Evolutionary conservation across 257 asterid genomes (phyloP).

Genomic region (Capsicum baccatum): DNA sequence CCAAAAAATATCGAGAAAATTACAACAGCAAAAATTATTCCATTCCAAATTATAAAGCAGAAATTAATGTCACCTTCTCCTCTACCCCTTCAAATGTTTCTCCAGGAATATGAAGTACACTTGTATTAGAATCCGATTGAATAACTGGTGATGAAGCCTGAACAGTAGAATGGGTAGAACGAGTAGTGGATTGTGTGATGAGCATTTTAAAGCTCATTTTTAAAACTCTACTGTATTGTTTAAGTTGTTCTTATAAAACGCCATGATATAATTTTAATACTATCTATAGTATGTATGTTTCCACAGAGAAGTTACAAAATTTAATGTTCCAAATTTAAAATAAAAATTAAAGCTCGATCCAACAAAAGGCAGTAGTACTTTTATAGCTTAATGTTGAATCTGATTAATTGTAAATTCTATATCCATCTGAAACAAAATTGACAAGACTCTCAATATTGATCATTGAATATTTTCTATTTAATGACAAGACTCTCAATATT

Average conservation of each 20-base stretch:
- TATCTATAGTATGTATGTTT: not conserved
- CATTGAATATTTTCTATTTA: too few species aligned
- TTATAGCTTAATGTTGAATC: not conserved
- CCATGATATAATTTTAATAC: not conserved
- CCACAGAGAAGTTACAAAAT: not conserved
- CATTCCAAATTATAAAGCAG: not conserved
- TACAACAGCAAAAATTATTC: not conserved
- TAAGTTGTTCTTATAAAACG: not conserved
- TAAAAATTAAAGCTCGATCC: not conserved
- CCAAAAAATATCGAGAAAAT: not conserved
- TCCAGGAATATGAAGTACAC: slow-evolving; percentile 26
- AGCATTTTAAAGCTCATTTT: not conserved
- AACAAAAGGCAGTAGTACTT: not conserved
- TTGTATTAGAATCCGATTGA: not conserved
- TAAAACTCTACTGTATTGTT: too few species aligned
- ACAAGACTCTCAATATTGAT: too few species aligned
- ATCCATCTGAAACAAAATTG: not conserved
- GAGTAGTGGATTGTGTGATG: not conserved
- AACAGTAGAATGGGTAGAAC: slow-evolving; percentile 6
- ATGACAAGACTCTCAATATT: too few species aligned
- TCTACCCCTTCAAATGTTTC: slow-evolving; percentile 48
- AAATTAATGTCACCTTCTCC: slow-evolving; percentile 58
- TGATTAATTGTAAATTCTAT: not conserved
- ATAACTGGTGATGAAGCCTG: slow-evolving; percentile 40
- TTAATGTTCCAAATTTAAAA: not conserved